Evolutionary conservation across 202 grass and related monocot genomes (phyloP), one percentile per base, ranked within the genome.

Genomic region (Bolboschoenoplectus hybrid): DNA sequence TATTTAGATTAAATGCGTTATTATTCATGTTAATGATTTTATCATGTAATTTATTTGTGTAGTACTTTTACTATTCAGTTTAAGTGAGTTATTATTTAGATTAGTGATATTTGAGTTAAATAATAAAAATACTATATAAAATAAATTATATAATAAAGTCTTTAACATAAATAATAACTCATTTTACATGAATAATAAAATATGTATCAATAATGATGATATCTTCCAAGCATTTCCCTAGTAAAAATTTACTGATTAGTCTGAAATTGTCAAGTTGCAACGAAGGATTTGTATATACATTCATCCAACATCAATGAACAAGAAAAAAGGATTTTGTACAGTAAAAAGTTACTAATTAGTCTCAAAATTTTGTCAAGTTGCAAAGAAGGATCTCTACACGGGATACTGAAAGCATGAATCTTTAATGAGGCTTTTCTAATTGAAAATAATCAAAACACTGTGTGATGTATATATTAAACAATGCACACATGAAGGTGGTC

Each of bases 401-500:
- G 49, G 39, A 69, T 44, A 69, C 5, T 44, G 13, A 69, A 69
- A 1, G 65, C 14, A 44, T n/a, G 38, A 17, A 3, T 4, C 34
- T 26, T 63, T 5, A 45, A 17, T 70, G 14, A 45, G 2, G 49
- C 32, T 55, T 77, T 47, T 77, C 51, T 41, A 41, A 39, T 79
- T 79, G 74, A 41, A 39, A 38, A 61, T 67, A 67, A 26, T 26
- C 0, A 26, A 17, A 55, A 58, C 13, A 40, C 52, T 79, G 74
- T 35, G 34, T 78, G 74, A 78, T 78, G 51, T 60, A 60, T 57
- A 79, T 80, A 80, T 43, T 43, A 60, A 60, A 80, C 7, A 40
- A 39, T 80, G 14, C 36, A 79, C 7, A 78, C 51, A 78, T 38
- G 35, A 56, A 78, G 51, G 74, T 78, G 49, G 74, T 78, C 74